phyloP scores from a whole-genome alignment of 129 eudicot species.

The carrot (Daucus carota) region DNA sequence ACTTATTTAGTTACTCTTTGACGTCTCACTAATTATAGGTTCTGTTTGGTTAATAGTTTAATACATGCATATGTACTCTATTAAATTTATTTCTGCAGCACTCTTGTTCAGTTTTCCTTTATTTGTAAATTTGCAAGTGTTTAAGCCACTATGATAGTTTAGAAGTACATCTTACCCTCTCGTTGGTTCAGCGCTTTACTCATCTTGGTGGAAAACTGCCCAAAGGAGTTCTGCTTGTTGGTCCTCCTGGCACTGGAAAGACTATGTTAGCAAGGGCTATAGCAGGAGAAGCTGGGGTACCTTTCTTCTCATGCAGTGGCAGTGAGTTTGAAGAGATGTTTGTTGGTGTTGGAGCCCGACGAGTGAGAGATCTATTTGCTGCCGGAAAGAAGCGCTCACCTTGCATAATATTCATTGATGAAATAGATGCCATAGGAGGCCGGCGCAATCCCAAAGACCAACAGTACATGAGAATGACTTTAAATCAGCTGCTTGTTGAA shows the following conservation, averaged over 20 bases:
- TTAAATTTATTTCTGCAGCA: neutral
- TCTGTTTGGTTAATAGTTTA: neutral
- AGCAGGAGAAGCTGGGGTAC: constrained; percentile 97
- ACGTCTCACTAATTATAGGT: neutral
- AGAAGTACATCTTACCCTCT: neutral
- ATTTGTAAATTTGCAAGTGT: neutral
- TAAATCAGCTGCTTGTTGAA: constrained; percentile 89
- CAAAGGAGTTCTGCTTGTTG: constrained; percentile 88
- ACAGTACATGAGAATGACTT: constrained; percentile 90
- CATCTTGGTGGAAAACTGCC: constrained; percentile 96
- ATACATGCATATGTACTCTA: neutral
- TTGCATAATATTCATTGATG: constrained; percentile 85
- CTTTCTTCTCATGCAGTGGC: constrained; percentile 88
- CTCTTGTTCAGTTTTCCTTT: neutral
- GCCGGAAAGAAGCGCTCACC: constrained; percentile 89
- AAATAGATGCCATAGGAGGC: constrained; percentile 96
- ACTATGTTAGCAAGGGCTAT: constrained; percentile 97
- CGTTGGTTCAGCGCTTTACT: constrained; percentile 68
- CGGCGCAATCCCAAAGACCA: constrained; percentile 96
- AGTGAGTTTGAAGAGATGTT: constrained; percentile 97
- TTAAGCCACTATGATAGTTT: neutral
- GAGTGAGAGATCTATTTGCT: constrained; percentile 86
- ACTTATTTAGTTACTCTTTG: neutral
- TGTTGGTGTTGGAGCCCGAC: constrained; percentile 95
- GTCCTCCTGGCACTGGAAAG: constrained; percentile 98